phyloP scores from a whole-genome alignment of 805 yeast species.

The Yarrowia porcina region DNA sequence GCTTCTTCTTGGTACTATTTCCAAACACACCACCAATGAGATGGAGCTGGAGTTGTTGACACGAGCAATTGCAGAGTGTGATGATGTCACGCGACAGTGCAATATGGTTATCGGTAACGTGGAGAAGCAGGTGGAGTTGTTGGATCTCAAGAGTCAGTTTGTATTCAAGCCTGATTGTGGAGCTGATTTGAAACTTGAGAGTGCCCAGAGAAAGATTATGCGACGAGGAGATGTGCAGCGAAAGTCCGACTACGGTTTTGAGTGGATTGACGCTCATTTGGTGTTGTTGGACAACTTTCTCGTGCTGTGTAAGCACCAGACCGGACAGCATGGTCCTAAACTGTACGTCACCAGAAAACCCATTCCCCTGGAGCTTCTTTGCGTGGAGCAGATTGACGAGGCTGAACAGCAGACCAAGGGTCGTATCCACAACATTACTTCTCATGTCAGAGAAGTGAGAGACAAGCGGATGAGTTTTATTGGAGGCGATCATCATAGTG shows the following conservation, averaged over 20 bases:
- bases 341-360: conserved; percentile 40
- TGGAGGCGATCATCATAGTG: neutral
- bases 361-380: conserved; percentile 49
- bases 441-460: conserved; percentile 28
- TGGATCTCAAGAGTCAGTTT: conserved; percentile 51
- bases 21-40: conserved; percentile 48
- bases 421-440: conserved; percentile 33
- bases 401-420: conserved; percentile 20
- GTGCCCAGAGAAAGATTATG: conserved; percentile 54
- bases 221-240: conserved; percentile 56
- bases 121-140: conserved; percentile 54
- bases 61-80: conserved; percentile 54
- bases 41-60: conserved; percentile 52
- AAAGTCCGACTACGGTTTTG: conserved; percentile 63
- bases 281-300: conserved; percentile 70
- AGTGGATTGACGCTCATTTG: conserved; percentile 49
- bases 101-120: conserved; percentile 62
- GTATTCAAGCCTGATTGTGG: conserved; percentile 51
- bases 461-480: conserved; percentile 27
- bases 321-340: conserved; percentile 38
- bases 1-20: conserved; percentile 57
- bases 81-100: conserved; percentile 53
- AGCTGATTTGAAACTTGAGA: conserved; percentile 51
- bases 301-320: conserved; percentile 39
- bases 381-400: conserved; percentile 45